Evolutionary conservation across 2,329 filamentous ascomycete genomes (phyloP).

Genomic region (Fusarium praegraminearum): DNA sequence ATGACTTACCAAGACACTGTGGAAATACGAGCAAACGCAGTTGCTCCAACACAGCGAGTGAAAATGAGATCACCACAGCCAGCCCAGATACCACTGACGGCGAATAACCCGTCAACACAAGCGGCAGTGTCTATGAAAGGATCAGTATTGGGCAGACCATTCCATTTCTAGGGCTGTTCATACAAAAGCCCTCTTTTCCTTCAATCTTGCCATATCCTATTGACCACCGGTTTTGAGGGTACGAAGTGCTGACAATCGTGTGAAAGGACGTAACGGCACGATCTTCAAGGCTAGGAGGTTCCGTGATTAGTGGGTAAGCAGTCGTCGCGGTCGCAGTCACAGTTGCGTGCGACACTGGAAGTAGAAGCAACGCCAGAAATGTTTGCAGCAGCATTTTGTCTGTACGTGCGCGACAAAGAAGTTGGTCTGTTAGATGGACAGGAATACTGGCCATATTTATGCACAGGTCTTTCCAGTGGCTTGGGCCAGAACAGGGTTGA

Average conservation of each 20-base stretch:
- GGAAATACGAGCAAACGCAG: not conserved
- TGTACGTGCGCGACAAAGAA: not conserved
- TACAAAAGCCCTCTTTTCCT: not conserved
- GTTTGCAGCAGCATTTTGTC: not conserved
- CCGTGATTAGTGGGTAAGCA: not conserved
- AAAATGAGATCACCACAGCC: not conserved
- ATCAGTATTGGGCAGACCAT: not conserved
- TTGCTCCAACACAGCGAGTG: not conserved
- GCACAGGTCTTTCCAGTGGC: not conserved
- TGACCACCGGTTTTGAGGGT: not conserved
- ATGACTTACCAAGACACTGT: not conserved
- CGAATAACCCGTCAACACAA: not conserved
- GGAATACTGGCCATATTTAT: not conserved
- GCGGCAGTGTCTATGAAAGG: not conserved
- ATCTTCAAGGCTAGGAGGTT: not conserved
- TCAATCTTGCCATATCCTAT: not conserved
- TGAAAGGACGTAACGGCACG: not conserved
- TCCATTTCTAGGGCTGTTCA: fast-evolving
- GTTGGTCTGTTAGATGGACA: not conserved
- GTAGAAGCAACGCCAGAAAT: not conserved
- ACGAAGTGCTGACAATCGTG: not conserved
- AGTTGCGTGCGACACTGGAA: not conserved
- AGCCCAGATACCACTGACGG: not conserved
- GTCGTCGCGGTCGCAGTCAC: not conserved
- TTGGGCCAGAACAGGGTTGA: not conserved